Percentiles rank a stretch among this genome's conserved stretches.
Evolutionary conservation across 225 moss, liverwort and hornwort genomes (phyloP).

Genomic region (Bryoerythrophyllum caledonicum): DNA sequence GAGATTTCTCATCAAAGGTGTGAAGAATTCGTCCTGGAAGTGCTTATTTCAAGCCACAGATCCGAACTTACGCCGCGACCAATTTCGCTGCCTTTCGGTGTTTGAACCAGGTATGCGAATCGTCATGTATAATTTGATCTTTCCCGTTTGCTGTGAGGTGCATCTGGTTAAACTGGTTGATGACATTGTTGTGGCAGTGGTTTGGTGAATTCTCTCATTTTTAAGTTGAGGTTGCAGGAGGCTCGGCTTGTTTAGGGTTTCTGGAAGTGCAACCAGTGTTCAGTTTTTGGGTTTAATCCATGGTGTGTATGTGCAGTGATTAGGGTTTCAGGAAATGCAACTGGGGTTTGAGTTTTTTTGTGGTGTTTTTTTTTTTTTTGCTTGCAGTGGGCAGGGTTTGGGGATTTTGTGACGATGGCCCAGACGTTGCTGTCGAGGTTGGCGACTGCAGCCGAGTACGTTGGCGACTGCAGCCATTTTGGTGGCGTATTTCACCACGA

Average conservation of each 20-base stretch:
- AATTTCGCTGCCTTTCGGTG: not conserved
- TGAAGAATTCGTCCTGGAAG: not conserved
- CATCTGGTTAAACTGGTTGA: not conserved
- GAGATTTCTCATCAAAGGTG: not conserved
- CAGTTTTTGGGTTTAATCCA: too few species aligned
- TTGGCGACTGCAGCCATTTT: conserved; percentile 37
- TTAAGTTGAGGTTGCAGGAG: not conserved
- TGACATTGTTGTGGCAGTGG: not conserved
- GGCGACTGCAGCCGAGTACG: conserved; percentile 30
- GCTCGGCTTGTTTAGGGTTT: not conserved
- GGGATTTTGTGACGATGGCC: conserved; percentile 23
- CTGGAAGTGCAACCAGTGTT: not conserved
- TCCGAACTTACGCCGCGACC: not conserved
- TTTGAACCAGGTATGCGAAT: not conserved
- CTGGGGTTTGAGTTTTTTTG: not conserved
- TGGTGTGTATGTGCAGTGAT: not conserved
- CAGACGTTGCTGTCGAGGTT: conserved; percentile 37
- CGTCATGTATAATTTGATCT: not conserved
- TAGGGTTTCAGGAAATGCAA: not conserved
- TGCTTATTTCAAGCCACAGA: not conserved
- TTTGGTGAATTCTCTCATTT: too few species aligned
- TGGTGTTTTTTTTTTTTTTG: not conserved
- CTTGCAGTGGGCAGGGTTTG: conserved; percentile 1
- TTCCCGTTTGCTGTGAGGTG: not conserved
- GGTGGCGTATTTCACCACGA: conserved; percentile 30